Conservation (phyloP, 2,329 filamentous ascomycete genomes). For the Pseudocercospora pini-densiflorae region DNA sequence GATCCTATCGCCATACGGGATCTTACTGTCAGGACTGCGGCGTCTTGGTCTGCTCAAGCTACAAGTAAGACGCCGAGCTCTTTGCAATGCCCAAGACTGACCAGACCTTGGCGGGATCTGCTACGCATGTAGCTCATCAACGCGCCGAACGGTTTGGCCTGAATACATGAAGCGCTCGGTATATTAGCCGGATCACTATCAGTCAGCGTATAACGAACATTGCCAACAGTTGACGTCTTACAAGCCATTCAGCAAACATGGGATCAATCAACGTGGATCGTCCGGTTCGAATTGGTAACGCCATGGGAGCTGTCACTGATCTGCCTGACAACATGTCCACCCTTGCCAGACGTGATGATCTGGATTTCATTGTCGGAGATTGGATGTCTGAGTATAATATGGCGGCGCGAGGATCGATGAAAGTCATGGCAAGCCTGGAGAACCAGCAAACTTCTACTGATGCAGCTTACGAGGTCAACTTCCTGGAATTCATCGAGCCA, state of each 20-base stretch:
- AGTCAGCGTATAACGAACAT: not conserved
- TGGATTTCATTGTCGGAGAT: constrained; percentile 60
- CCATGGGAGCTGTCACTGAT: not conserved
- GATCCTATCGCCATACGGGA: not conserved
- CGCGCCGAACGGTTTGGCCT: not conserved
- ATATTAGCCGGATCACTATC: not conserved
- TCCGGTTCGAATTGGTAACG: not conserved
- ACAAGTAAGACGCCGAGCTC: not conserved
- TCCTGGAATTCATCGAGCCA: constrained; percentile 54
- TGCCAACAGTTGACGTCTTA: not conserved
- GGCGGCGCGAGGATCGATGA: constrained; percentile 48
- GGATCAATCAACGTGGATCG: not conserved
- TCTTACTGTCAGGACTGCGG: not conserved
- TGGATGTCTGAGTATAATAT: constrained; percentile 49
- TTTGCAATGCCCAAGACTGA: not conserved
- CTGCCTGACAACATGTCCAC: not conserved
- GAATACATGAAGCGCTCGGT: not conserved
- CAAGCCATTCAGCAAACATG: not conserved
- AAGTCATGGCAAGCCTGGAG: constrained; percentile 30
- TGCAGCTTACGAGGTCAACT: constrained; percentile 57
- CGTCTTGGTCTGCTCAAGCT: not conserved
- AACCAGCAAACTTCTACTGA: constrained; percentile 21
- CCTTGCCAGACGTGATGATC: constrained; percentile 38
- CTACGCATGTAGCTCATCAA: not conserved
- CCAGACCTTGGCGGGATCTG: not conserved